phyloP scores from a whole-genome alignment of 1,284 basidiomycete species.

The Irpex sp. region DNA sequence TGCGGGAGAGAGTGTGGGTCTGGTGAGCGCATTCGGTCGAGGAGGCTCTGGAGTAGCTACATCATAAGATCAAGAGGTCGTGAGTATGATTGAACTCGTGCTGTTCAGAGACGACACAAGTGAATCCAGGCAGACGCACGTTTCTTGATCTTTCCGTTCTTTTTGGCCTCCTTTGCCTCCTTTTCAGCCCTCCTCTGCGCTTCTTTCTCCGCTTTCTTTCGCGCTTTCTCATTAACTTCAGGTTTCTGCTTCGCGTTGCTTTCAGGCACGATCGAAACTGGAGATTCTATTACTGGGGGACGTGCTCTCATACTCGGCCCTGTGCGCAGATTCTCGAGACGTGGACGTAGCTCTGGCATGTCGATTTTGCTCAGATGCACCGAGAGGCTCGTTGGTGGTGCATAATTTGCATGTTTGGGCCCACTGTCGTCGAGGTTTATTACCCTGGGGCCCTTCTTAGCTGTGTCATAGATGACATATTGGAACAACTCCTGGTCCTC shows the following conservation, averaged over 20 bases:
- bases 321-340: conserved; percentile 10
- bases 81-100: not conserved
- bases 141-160: conserved; percentile 21
- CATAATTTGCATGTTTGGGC: conserved; percentile 41
- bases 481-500: conserved; percentile 70
- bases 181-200: conserved; percentile 20
- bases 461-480: conserved; percentile 69
- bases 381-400: conserved; percentile 60
- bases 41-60: not conserved
- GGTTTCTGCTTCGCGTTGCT: conserved; percentile 11
- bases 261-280: not conserved
- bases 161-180: conserved; percentile 25
- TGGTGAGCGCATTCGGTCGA: not conserved
- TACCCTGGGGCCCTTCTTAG: conserved; percentile 52
- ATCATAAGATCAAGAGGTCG: not conserved
- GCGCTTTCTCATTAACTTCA: conserved; percentile 1
- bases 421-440: conserved; percentile 60
- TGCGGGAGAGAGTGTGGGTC: not conserved
- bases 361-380: conserved; percentile 80
- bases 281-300: not conserved
- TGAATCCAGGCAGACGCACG: not conserved
- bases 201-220: conserved; percentile 10
- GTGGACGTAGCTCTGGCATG: conserved; percentile 76
- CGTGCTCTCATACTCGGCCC: conserved; percentile 1
- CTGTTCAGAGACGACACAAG: not conserved